These are phyloP conservation scores for Cercospora zeae-maydis DNA, from an alignment of 2,329 filamentous ascomycete genomes.

Conservation along the genomic window DNA sequence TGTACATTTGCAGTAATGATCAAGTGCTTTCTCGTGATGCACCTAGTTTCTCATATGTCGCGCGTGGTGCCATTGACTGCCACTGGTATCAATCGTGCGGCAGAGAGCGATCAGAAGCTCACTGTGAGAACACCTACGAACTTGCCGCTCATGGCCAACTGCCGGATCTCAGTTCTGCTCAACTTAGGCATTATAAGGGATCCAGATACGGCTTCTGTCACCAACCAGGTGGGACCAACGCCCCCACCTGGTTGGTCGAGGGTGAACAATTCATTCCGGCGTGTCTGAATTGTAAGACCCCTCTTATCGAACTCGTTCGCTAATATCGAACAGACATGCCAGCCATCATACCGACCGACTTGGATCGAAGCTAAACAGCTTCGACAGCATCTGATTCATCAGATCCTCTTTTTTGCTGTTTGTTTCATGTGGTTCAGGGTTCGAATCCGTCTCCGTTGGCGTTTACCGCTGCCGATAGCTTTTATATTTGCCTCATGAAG, in stretches of 20 bases:
- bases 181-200: not conserved
- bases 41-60: not conserved
- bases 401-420: not conserved
- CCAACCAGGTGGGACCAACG: not conserved
- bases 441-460: not conserved
- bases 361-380: not conserved
- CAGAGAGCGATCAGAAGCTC: not conserved
- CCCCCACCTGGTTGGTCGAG: not conserved
- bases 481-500: not conserved
- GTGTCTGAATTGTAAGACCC: not conserved
- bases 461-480: not conserved
- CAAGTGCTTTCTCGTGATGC: too few species aligned
- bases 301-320: not conserved
- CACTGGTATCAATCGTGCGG: not conserved
- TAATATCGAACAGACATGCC: not conserved
- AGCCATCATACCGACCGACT: not conserved
- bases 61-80: not conserved
- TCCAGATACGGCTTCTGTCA: not conserved
- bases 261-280: not conserved
- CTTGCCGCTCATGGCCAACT: not conserved
- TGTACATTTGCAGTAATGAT: not conserved
- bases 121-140: not conserved
- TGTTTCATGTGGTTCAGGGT: not conserved
- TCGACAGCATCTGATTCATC: not conserved
- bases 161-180: not conserved